These are phyloP conservation scores for Irpex sp. DNA, from an alignment of 1,284 basidiomycete genomes.

Conservation along the genomic window DNA sequence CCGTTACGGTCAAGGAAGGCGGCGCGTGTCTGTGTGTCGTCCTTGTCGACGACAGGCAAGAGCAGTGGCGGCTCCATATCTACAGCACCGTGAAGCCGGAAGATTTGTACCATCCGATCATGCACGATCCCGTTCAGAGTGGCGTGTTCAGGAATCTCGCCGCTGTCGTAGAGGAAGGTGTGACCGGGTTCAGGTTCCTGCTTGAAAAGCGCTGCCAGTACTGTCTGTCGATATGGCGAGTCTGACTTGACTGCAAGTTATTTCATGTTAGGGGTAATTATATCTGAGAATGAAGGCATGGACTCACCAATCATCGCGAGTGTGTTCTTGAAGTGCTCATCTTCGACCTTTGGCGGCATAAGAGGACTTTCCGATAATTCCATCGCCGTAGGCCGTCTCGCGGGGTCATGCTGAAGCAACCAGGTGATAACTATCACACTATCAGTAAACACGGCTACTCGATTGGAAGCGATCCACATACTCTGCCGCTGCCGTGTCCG, in stretches of 20 bases:
- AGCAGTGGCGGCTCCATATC: constrained; percentile 83
- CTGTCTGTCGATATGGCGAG: constrained; percentile 69
- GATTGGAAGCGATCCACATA: no score
- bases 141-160: constrained; percentile 70
- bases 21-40: constrained; percentile 62
- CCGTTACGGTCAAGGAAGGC: constrained; percentile 81
- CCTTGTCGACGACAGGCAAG: constrained; percentile 63
- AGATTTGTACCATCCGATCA: constrained; percentile 73
- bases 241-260: constrained; percentile 56
- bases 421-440: constrained; percentile 63
- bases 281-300: background rate
- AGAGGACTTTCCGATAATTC: constrained; percentile 82
- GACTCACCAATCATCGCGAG: constrained; percentile 66
- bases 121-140: constrained; percentile 75
- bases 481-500: constrained; percentile 66
- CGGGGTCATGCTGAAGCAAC: constrained; percentile 83
- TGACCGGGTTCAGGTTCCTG: constrained; percentile 65
- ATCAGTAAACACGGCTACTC: constrained; percentile 17
- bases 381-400: constrained; percentile 79
- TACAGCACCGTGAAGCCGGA: constrained; percentile 87
- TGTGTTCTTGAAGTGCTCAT: constrained; percentile 83
- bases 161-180: constrained; percentile 78
- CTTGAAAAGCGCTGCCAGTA: constrained; percentile 69
- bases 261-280: no score
- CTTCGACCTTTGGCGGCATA: constrained; percentile 72